These are phyloP conservation scores for Whalleya microplaca DNA, from an alignment of 2,329 filamentous ascomycete genomes.

Conservation along the genomic window DNA sequence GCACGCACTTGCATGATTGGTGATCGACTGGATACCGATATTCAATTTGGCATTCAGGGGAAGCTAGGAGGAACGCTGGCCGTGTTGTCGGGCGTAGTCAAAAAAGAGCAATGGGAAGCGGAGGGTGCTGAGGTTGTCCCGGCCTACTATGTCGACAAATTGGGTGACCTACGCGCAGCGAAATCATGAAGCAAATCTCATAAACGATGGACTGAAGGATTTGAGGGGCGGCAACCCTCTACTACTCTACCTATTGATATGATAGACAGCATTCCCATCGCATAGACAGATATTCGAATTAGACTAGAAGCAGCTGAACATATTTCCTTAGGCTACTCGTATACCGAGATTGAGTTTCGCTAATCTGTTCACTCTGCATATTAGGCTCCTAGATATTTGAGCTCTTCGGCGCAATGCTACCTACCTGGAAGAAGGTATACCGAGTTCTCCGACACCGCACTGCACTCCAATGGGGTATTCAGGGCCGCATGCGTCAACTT, in stretches of 20 bases:
- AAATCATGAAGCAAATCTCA: slow-evolving; percentile 18
- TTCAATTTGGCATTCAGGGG: slow-evolving; percentile 91
- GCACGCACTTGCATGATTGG: slow-evolving; percentile 92
- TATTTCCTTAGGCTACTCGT: not conserved
- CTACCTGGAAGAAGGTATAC: slow-evolving; percentile 9
- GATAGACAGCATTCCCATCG: not conserved
- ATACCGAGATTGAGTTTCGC: not conserved
- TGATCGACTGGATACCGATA: slow-evolving; percentile 92
- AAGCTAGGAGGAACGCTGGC: slow-evolving; percentile 88
- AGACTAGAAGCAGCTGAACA: not conserved
- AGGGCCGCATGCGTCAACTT: slow-evolving; percentile 23
- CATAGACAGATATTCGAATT: not conserved
- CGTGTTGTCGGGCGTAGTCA: slow-evolving; percentile 87
- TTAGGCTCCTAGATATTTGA: not conserved
- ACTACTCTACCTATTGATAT: not conserved
- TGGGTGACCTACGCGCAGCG: slow-evolving; percentile 71
- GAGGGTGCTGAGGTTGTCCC: slow-evolving; percentile 72
- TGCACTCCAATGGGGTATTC: slow-evolving; percentile 14
- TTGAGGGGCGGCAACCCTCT: not conserved
- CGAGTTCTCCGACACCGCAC: slow-evolving; percentile 28
- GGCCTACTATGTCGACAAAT: slow-evolving; percentile 78
- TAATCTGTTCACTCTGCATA: not conserved
- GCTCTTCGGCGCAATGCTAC: slow-evolving; percentile 7
- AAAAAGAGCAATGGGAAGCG: slow-evolving; percentile 80
- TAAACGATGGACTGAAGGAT: slow-evolving; percentile 9